Evolutionary conservation across 169 alveolate genomes (phyloP).

Genomic region (Eimeria falciformis): DNA sequence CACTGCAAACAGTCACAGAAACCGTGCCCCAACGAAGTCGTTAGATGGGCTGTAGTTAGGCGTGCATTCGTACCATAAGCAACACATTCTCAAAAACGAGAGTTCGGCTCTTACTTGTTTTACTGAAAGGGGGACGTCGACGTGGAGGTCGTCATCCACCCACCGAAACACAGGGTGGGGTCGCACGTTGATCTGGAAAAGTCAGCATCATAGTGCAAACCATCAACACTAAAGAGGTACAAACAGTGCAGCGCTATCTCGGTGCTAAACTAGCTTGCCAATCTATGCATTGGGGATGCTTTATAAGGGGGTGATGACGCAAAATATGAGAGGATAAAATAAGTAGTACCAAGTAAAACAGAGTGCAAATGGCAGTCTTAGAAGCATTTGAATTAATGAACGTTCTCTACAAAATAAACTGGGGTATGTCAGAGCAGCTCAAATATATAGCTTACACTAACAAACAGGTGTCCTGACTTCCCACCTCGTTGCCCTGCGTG

Average conservation of each 20-base stretch:
- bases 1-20: conserved; percentile 76
- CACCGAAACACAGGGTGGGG: conserved; percentile 90
- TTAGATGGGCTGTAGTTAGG: neutral
- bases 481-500: conserved; percentile 91
- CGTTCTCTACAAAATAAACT: too few species aligned
- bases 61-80: neutral
- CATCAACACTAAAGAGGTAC: neutral
- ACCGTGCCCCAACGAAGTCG: neutral
- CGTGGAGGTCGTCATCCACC: conserved; percentile 92
- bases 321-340: neutral
- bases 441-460: conserved; percentile 83
- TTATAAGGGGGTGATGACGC: neutral
- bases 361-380: too few species aligned
- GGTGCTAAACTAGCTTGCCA: neutral
- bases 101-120: conserved; percentile 81
- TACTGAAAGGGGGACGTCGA: conserved; percentile 89
- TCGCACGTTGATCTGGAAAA: conserved; percentile 82
- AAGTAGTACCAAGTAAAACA: too few species aligned
- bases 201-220: neutral
- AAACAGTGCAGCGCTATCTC: neutral
- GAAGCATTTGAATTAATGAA: too few species aligned
- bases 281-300: neutral
- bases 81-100: too few species aligned
- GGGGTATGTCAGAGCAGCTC: too few species aligned
- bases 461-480: conserved; percentile 90